phyloP scores from a whole-genome alignment of 768 basidiomycete species.

The Lactarius quietus region DNA sequence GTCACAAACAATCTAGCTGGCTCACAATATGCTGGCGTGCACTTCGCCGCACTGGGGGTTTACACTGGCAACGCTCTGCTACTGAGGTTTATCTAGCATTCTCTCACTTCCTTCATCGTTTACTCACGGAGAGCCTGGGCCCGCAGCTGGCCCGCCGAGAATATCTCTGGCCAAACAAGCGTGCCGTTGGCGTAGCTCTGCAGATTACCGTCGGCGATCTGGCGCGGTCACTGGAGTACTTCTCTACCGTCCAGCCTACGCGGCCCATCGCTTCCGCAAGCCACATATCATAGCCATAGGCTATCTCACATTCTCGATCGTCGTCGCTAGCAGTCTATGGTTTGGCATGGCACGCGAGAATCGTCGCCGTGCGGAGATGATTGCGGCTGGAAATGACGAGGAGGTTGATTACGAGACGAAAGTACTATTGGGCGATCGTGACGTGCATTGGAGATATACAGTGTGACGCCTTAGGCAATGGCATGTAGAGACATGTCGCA shows the following conservation, averaged over 20 bases:
- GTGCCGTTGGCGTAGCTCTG: constrained; percentile 58
- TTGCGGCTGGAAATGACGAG: constrained; percentile 24
- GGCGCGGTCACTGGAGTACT: constrained; percentile 59
- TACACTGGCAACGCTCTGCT: constrained; percentile 58
- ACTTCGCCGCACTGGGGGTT: constrained; percentile 51
- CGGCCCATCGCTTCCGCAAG: constrained; percentile 45
- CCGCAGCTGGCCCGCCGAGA: constrained; percentile 53
- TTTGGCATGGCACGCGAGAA: constrained; percentile 51
- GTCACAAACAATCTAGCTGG: constrained; percentile 36
- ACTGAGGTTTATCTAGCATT: constrained; percentile 39
- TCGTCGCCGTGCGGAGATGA: constrained; percentile 36
- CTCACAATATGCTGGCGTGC: constrained; percentile 55
- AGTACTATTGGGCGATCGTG: constrained; percentile 32
- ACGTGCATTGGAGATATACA: constrained; percentile 26
- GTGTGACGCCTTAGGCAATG: constrained; percentile 4
- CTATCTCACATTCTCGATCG: constrained; percentile 49
- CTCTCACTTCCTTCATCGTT: not conserved
- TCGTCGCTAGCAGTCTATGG: constrained; percentile 44
- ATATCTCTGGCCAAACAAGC: constrained; percentile 68
- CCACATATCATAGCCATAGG: constrained; percentile 59
- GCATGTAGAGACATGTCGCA: not conserved
- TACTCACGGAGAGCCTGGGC: not conserved
- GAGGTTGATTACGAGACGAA: constrained; percentile 27
- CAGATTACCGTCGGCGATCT: constrained; percentile 63
- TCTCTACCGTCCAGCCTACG: constrained; percentile 51